Evolutionary conservation across 1,139 yeast species (phyloP), one percentile per base, ranked within the genome.

Genomic region (Wickerhamomyces sp.): DNA sequence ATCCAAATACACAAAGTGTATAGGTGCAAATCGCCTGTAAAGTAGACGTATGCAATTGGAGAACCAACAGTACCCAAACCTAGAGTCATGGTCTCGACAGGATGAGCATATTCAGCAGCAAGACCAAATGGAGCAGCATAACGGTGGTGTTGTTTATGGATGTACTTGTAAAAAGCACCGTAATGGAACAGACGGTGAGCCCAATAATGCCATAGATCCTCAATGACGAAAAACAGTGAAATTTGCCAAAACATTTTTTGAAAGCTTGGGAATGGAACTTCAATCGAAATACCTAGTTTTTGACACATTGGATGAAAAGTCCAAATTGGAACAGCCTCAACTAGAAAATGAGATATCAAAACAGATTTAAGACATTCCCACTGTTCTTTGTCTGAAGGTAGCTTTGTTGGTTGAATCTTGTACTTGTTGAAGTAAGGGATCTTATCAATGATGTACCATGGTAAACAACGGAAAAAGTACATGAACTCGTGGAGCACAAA

Each of bases 111-210:
- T 62, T 89, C 97, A 18, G 97, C 97, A 36, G 96, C 82, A 43
- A 89, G 68, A 16, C 97, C 97, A 58, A 89, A 89, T 22, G 97
- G 97, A 26, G 96, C 96, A 19, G 96, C 95, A 58, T 88, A 89
- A 60, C 88, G 79, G 64, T 89, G 97, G 63, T 89, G 97, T 66
- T 86, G 94, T 66, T 89, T 89, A 68, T 89, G 97, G 51, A 89
- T 86, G 59, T 81, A 74, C 64, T 84, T 86, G 72, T 89, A 89
- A 56, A 89, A 79, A 47, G 77, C 71, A 36, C 95, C 95, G 55
- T 77, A 72, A 61, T 89, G 97, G 60, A 89, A 78, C 23, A 79
- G 70, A 50, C 97, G 76, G 63, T 89, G 97, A 56, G 83, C 81
- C 84, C 93, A 82, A 68, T 89, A 89, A 61, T 89, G 97, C 96